Conservation (phyloP, 2,329 filamentous ascomycete genomes). For the Botryotinia narcissicola region DNA sequence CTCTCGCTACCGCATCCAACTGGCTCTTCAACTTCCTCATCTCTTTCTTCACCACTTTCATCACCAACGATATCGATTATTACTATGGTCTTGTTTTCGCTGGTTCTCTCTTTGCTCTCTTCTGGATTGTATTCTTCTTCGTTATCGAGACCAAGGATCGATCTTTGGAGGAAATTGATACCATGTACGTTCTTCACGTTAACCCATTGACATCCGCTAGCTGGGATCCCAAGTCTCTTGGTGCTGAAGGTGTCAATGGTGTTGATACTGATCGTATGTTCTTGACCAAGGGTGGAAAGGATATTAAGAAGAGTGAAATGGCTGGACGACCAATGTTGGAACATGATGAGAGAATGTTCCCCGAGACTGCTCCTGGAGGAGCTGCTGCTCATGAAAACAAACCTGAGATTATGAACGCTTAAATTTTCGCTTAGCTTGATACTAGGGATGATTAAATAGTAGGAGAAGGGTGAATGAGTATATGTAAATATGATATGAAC, state of each 20-base stretch:
- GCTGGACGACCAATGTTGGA: slow-evolving; percentile 25
- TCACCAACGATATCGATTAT: slow-evolving; percentile 62
- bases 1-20: slow-evolving; percentile 59
- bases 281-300: slow-evolving; percentile 24
- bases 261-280: slow-evolving; percentile 23
- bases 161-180: slow-evolving; percentile 75
- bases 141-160: slow-evolving; percentile 72
- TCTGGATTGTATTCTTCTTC: slow-evolving; percentile 73
- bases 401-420: slow-evolving; percentile 2
- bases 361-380: slow-evolving; percentile 17
- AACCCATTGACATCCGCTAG: slow-evolving; percentile 43
- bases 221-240: slow-evolving; percentile 31
- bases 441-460: background rate
- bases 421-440: background rate
- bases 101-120: slow-evolving; percentile 62
- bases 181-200: slow-evolving; percentile 62
- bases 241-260: slow-evolving; percentile 24
- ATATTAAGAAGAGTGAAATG: slow-evolving; percentile 26
- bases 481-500: background rate
- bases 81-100: slow-evolving; percentile 72
- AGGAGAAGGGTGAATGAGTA: background rate
- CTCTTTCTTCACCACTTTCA: slow-evolving; percentile 77
- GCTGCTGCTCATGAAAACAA: background rate
- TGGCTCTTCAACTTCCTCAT: slow-evolving; percentile 70
- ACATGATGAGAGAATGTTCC: slow-evolving; percentile 28